A percentile compares a stretch with the other conserved stretches of the same genome.
These are phyloP conservation scores for Fusarium oligoseptatum DNA, from an alignment of 2,329 filamentous ascomycete species.

Conservation along the genomic window DNA sequence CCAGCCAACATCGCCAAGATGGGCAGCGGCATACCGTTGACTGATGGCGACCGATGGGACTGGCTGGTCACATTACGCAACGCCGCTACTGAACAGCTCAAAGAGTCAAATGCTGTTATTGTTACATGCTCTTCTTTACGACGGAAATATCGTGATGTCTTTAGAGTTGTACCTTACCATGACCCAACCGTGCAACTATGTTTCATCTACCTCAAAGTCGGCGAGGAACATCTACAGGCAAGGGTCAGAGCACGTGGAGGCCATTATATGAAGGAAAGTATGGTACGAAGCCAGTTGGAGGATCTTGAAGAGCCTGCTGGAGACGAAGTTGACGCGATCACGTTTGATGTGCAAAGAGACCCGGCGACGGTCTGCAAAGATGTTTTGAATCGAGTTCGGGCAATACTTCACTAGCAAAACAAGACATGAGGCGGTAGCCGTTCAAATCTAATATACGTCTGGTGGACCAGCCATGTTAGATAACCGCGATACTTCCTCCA, in stretches of 20 bases:
- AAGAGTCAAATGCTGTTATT: slow-evolving; percentile 3
- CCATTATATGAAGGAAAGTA: slow-evolving; percentile 15
- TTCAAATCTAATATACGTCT: neutral
- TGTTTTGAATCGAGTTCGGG: neutral
- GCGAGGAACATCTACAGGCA: neutral
- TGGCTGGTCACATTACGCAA: slow-evolving; percentile 12
- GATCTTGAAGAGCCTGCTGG: slow-evolving; percentile 3
- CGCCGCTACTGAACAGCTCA: slow-evolving; percentile 4
- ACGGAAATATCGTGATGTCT: slow-evolving; percentile 15
- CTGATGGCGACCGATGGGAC: slow-evolving; percentile 9
- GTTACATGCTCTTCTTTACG: slow-evolving; percentile 7
- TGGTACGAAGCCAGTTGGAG: slow-evolving; percentile 8
- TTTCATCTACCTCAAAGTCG: slow-evolving; percentile 14
- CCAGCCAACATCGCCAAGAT: neutral
- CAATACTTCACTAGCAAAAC: neutral
- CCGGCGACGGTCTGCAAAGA: neutral
- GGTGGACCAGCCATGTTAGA: neutral
- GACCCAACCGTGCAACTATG: slow-evolving; percentile 2
- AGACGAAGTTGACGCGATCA: neutral
- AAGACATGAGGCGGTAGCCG: neutral
- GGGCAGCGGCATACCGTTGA: neutral
- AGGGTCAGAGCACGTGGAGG: neutral
- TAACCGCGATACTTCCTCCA: neutral
- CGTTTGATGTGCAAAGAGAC: neutral
- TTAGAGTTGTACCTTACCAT: slow-evolving; percentile 6